Conservation (phyloP, 2,329 filamentous ascomycete species). For the Drechmeria coniospora region DNA sequence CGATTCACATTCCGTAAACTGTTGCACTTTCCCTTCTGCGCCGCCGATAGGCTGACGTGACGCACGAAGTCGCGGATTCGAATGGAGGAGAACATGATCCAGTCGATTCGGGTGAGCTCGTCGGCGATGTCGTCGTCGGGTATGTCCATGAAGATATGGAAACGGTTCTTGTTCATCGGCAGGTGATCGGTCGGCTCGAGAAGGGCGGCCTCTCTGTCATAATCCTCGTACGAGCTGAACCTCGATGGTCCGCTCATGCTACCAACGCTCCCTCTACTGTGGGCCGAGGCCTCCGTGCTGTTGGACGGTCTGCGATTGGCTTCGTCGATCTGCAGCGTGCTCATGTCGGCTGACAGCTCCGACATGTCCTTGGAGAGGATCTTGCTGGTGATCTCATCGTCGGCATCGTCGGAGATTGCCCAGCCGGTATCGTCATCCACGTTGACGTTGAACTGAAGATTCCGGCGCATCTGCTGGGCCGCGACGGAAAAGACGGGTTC, state of each 20-base stretch:
- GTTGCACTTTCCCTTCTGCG: slow-evolving; percentile 59
- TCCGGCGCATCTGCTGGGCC: slow-evolving; percentile 69
- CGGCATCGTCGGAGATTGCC: slow-evolving; percentile 60
- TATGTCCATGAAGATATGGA: slow-evolving; percentile 79
- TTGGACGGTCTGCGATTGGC: slow-evolving; percentile 27
- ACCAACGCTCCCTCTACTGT: slow-evolving; percentile 22
- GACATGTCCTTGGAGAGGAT: slow-evolving; percentile 23
- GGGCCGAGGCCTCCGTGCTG: slow-evolving; percentile 27
- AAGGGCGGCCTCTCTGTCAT: slow-evolving; percentile 60
- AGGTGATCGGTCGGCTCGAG: slow-evolving; percentile 56
- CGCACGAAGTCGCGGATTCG: slow-evolving; percentile 84
- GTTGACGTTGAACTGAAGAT: slow-evolving; percentile 53
- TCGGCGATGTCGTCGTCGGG: slow-evolving; percentile 74
- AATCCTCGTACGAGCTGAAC: slow-evolving; percentile 58
- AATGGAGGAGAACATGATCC: slow-evolving; percentile 95
- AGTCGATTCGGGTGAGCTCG: slow-evolving; percentile 90
- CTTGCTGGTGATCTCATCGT: slow-evolving; percentile 18
- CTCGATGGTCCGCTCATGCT: slow-evolving; percentile 34
- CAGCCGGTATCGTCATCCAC: slow-evolving; percentile 89
- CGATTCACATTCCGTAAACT: slow-evolving; percentile 77
- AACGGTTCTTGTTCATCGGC: slow-evolving; percentile 69
- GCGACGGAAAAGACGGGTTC: slow-evolving; percentile 74
- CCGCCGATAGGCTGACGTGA: slow-evolving; percentile 62
- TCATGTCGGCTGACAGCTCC: slow-evolving; percentile 25
- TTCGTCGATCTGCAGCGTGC: slow-evolving; percentile 31